A percentile compares a stretch with the other conserved stretches of the same genome.
Evolutionary conservation across 2,329 filamentous ascomycete genomes (phyloP).

Genomic region (Didymella sp.): DNA sequence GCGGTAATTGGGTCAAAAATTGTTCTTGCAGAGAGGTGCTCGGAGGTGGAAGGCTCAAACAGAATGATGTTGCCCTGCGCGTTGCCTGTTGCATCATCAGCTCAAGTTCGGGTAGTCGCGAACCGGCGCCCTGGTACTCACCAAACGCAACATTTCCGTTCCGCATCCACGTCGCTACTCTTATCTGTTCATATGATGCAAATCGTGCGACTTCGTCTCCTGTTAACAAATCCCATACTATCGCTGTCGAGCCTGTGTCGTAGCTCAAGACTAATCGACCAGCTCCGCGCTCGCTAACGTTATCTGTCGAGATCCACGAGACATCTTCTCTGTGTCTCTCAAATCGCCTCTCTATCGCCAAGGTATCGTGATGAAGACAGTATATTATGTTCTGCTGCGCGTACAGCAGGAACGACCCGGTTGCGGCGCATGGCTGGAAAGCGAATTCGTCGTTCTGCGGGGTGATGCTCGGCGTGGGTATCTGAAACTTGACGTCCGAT

Average conservation of each 20-base stretch:
- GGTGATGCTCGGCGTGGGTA: conserved; percentile 54
- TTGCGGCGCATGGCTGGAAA: conserved; percentile 89
- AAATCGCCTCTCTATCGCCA: conserved; percentile 88
- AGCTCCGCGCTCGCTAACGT: conserved; percentile 83
- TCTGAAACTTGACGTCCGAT: conserved; percentile 46
- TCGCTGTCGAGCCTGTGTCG: conserved; percentile 86
- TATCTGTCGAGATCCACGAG: conserved; percentile 85
- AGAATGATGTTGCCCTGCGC: conserved; percentile 90
- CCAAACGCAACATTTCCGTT: conserved; percentile 98
- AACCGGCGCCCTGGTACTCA: conserved; percentile 56
- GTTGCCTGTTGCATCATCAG: conserved; percentile 68
- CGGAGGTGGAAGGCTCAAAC: conserved; percentile 91
- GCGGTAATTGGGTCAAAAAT: conserved; percentile 97
- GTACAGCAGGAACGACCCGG: conserved; percentile 88
- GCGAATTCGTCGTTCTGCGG: conserved; percentile 58
- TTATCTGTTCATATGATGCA: conserved; percentile 85
- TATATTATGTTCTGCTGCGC: conserved; percentile 81
- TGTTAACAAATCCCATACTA: conserved; percentile 95
- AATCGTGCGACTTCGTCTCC: conserved; percentile 92
- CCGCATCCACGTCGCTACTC: conserved; percentile 90
- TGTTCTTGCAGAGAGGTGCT: conserved; percentile 89
- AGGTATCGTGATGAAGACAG: conserved; percentile 89
- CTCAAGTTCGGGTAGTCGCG: conserved; percentile 14
- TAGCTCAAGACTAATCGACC: conserved; percentile 92
- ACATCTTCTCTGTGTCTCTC: conserved; percentile 84